These are phyloP conservation scores for Salvia rosmarinus DNA, from an alignment of 257 asterid species.

Conservation along the genomic window DNA sequence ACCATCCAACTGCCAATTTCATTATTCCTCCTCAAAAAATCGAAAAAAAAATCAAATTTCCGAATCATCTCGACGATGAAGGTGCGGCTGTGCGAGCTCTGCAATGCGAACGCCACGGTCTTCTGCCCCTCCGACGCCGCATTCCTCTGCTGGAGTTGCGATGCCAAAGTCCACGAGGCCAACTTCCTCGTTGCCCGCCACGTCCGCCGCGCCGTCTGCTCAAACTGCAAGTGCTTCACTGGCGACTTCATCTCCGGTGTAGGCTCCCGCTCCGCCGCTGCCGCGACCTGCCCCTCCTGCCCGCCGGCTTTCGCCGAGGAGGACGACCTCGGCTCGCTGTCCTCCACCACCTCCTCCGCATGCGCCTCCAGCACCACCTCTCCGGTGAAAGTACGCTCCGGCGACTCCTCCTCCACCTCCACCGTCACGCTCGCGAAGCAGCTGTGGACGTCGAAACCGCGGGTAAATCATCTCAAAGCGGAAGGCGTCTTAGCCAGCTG, in stretches of 20 bases:
- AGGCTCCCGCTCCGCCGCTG: not conserved
- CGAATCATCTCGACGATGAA: conserved; percentile 31
- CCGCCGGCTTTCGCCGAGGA: conserved; percentile 18
- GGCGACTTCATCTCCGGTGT: conserved; percentile 23
- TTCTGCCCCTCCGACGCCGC: conserved; percentile 68
- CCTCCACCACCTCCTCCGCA: conserved; percentile 39
- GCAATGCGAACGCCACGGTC: conserved; percentile 46
- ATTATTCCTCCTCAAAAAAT: too few relatives aligned
- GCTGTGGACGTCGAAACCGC: conserved; percentile 15
- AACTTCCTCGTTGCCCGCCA: conserved; percentile 76
- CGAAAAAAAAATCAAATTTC: too few relatives aligned
- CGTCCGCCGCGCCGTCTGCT: conserved; percentile 48
- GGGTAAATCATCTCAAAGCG: conserved; percentile 20
- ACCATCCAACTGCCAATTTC: too few relatives aligned
- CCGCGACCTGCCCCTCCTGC: conserved; percentile 37
- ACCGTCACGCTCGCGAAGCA: not conserved
- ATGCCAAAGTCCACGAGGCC: conserved; percentile 55
- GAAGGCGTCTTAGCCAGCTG: conserved; percentile 55
- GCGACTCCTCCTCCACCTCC: conserved; percentile 27
- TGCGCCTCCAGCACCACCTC: conserved; percentile 53
- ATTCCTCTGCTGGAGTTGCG: conserved; percentile 60
- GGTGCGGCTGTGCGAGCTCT: conserved; percentile 51
- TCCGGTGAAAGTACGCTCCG: conserved; percentile 30
- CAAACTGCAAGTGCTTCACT: conserved; percentile 34
- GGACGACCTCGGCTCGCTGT: conserved; percentile 30